These are phyloP conservation scores for Suhomyces anneliseae DNA, from an alignment of 1,139 yeast species.

Conservation along the genomic window DNA sequence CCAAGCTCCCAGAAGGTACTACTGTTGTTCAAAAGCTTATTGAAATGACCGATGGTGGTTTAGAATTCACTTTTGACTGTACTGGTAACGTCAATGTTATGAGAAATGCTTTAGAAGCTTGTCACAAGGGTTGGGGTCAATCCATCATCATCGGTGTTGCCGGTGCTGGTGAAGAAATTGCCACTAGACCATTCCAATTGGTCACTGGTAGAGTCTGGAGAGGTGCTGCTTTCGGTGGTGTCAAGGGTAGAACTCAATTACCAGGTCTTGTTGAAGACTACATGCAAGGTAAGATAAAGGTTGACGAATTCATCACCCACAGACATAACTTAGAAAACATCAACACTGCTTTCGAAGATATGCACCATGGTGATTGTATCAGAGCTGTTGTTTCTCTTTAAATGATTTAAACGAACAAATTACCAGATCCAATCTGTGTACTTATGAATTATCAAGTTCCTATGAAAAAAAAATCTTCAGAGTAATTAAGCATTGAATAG, in stretches of 20 bases:
- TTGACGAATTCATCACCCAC: conserved; percentile 94
- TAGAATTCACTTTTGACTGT: conserved; percentile 95
- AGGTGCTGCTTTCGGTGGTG: conserved; percentile 98
- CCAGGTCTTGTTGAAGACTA: conserved; percentile 89
- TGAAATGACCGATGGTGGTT: conserved; percentile 94
- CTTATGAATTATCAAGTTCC: too few species aligned
- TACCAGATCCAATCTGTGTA: too few species aligned
- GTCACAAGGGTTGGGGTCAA: conserved; percentile 99
- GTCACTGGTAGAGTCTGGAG: conserved; percentile 99
- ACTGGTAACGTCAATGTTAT: conserved; percentile 94
- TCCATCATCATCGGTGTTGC: conserved; percentile 96
- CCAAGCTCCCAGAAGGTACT: conserved; percentile 67
- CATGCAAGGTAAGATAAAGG: conserved; percentile 78
- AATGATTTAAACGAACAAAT: conserved; percentile 4
- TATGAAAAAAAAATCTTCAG: too few species aligned
- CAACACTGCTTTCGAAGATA: conserved; percentile 88
- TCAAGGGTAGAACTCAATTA: conserved; percentile 94
- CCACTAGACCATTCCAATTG: conserved; percentile 97
- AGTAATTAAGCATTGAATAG: too few species aligned
- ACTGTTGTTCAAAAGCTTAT: conserved; percentile 81
- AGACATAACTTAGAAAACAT: conserved; percentile 75
- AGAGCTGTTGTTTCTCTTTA: conserved; percentile 76
- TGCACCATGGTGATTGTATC: conserved; percentile 91
- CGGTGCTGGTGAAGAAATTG: conserved; percentile 94
- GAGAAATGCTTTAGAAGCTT: conserved; percentile 94